A percentile compares a stretch with the other conserved stretches of the same genome.
Evolutionary conservation across 148 eudicot species (phyloP).

Genomic region (Spergularia bocconei): DNA sequence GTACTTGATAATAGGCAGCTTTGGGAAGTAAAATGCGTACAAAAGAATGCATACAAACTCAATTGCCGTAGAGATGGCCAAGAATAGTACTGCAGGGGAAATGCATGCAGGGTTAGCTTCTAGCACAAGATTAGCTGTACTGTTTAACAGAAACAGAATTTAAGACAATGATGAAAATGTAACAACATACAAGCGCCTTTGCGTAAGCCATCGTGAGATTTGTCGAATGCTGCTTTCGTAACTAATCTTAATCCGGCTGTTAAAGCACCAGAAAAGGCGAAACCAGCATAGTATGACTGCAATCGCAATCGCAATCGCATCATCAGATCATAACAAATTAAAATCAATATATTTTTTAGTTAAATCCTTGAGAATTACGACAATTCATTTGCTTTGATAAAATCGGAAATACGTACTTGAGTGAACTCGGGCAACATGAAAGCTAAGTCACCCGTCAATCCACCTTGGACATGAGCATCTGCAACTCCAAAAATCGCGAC

Average conservation of each 20-base stretch:
- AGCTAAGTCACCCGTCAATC: slow-evolving; percentile 61
- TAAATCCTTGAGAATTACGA: too few species aligned
- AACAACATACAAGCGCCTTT: slow-evolving; percentile 39
- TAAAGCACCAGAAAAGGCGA: slow-evolving; percentile 47
- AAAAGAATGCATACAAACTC: slow-evolving; percentile 54
- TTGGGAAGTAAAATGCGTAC: slow-evolving; percentile 49
- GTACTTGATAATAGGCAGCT: slow-evolving; percentile 52
- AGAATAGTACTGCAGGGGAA: slow-evolving; percentile 43
- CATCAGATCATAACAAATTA: too few species aligned
- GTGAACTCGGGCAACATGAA: slow-evolving; percentile 61
- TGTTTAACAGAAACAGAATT: neutral
- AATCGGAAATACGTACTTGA: slow-evolving; percentile 33
- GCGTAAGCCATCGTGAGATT: slow-evolving; percentile 38
- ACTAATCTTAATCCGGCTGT: slow-evolving; percentile 44
- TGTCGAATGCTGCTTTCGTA: slow-evolving; percentile 47
- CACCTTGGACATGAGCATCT: slow-evolving; percentile 64
- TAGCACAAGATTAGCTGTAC: too few species aligned
- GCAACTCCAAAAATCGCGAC: slow-evolving; percentile 60
- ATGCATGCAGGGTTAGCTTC: too few species aligned
- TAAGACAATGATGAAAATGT: too few species aligned
- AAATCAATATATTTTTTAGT: too few species aligned
- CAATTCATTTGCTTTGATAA: too few species aligned
- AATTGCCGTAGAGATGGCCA: slow-evolving; percentile 37
- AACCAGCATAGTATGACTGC: slow-evolving; percentile 60
- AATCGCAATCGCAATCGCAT: slow-evolving; percentile 27